Percentiles rank a stretch among this genome's conserved stretches.
Conservation (phyloP, 345 rosid species). For the Eucalyptus sp. region DNA sequence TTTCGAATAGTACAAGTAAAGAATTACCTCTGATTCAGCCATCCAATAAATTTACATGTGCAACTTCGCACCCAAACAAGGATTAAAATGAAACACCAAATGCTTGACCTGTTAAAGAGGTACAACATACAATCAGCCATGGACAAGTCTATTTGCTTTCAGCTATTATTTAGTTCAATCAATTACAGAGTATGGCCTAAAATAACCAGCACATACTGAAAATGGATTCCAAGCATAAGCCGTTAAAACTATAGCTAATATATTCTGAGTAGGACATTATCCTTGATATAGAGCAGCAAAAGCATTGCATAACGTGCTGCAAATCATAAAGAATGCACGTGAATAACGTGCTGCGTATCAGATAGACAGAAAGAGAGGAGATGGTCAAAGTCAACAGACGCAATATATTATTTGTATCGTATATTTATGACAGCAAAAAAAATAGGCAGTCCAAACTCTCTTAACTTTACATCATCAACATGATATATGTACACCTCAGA, state of each 20-base stretch:
- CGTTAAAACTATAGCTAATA: background rate
- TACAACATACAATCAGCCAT: background rate
- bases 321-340: conserved; percentile 12
- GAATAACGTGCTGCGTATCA: conserved; percentile 47
- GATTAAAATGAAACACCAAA: background rate
- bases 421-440: background rate
- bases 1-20: too few species aligned
- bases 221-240: background rate
- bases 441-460: background rate
- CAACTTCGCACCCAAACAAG: too few species aligned
- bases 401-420: background rate
- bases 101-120: background rate
- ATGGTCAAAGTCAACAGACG: background rate
- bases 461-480: background rate
- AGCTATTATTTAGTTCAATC: background rate
- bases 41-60: background rate
- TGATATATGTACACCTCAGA: background rate
- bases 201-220: background rate
- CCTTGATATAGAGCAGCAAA: background rate
- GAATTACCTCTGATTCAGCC: too few species aligned
- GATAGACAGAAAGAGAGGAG: background rate
- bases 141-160: background rate
- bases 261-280: background rate
- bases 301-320: background rate
- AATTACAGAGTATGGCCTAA: background rate